Percentiles rank a stretch among this genome's conserved stretches.
phyloP scores from a whole-genome alignment of 139 green algal species.

The Volvox reticuliferus region DNA sequence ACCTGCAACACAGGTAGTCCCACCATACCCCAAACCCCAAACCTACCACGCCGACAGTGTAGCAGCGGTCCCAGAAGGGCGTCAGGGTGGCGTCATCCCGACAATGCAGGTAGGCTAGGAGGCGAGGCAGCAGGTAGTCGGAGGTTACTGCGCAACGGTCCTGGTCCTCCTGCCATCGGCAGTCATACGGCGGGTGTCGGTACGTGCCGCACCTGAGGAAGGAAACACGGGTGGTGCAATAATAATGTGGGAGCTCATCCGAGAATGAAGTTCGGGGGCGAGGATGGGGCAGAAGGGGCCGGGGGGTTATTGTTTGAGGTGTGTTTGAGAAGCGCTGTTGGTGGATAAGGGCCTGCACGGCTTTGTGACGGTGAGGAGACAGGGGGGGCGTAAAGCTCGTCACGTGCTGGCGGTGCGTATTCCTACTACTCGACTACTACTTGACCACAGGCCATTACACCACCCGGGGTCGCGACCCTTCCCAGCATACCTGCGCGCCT shows the following conservation, averaged over 20 bases:
- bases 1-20: background rate
- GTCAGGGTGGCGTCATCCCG: conserved; percentile 27
- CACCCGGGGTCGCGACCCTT: no score
- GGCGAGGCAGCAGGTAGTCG: conserved; percentile 37
- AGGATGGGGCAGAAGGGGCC: no score
- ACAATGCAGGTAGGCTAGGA: conserved; percentile 47
- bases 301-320: no score
- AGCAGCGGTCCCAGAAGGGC: conserved; percentile 48
- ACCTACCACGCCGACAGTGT: background rate
- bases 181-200: conserved; percentile 22
- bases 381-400: no score
- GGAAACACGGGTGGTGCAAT: background rate
- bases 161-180: conserved; percentile 18
- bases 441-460: no score
- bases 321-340: no score
- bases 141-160: conserved; percentile 19
- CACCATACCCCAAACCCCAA: background rate
- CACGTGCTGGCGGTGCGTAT: no score
- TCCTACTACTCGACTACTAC: no score
- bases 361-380: no score
- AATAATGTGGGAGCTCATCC: background rate
- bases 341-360: no score
- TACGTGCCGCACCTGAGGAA: conserved; percentile 28
- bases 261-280: no score
- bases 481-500: no score